Conservation (phyloP, 441 rosid species). For the Erodium moschatum region DNA sequence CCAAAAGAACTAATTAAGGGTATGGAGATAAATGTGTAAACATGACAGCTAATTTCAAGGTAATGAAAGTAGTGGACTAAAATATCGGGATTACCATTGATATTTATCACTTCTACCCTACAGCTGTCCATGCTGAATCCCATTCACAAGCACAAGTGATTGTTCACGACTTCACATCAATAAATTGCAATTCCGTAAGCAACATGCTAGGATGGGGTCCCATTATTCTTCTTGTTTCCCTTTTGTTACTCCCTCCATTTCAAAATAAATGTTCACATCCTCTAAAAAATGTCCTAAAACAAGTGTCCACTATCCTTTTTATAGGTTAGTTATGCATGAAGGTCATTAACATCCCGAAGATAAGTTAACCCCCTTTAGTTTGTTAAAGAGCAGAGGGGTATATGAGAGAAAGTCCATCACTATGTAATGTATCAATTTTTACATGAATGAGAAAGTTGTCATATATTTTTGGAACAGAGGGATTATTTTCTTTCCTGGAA, state of each 20-base stretch:
- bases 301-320: not conserved
- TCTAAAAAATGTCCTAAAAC: not conserved
- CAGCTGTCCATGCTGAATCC: not conserved
- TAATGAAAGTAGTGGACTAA: not conserved
- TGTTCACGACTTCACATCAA: not conserved
- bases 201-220: not conserved
- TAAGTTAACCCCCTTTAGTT: not conserved
- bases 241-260: too few relatives aligned
- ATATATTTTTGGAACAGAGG: too few relatives aligned
- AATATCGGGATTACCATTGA: not conserved
- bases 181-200: not conserved
- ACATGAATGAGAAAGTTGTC: too few relatives aligned
- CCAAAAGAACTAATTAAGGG: slow-evolving; percentile 15
- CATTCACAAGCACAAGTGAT: not conserved
- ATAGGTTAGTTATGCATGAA: not conserved
- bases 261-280: too few relatives aligned
- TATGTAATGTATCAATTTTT: too few relatives aligned
- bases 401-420: too few relatives aligned
- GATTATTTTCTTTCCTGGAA: not conserved
- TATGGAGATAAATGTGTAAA: not conserved
- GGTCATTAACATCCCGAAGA: not conserved
- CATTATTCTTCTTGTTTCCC: not conserved
- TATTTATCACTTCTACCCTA: not conserved
- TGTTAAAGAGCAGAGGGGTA: not conserved
- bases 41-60: not conserved